Evolutionary conservation across 192 early-diverging fungal genomes (phyloP).

Genomic region (Coemansia sp.): DNA sequence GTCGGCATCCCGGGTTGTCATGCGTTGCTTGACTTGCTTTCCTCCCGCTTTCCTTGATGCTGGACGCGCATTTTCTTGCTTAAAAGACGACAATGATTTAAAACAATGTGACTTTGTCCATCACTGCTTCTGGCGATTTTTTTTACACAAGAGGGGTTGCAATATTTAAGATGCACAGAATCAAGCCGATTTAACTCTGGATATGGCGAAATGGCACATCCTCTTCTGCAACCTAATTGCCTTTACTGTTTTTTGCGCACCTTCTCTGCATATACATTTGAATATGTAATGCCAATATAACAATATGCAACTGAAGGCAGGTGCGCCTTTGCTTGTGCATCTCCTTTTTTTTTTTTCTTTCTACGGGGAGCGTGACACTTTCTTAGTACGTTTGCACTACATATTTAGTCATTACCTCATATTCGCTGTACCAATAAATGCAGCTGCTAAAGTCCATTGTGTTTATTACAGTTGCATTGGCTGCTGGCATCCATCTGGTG

Average conservation of each 20-base stretch:
- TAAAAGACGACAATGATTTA: too few relatives aligned
- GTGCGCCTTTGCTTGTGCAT: background rate
- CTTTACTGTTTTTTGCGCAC: background rate
- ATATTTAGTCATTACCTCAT: too few relatives aligned
- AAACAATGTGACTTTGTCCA: too few relatives aligned
- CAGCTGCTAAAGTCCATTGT: background rate
- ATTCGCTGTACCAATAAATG: background rate
- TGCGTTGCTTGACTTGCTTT: too few relatives aligned
- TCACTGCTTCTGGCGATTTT: too few relatives aligned
- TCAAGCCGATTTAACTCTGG: background rate
- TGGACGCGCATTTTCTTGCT: too few relatives aligned
- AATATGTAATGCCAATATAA: conserved; percentile 1
- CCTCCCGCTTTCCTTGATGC: too few relatives aligned
- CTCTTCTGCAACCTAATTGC: background rate
- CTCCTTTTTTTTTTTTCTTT: background rate
- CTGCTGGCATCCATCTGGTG: conserved; percentile 1
- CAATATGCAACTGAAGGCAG: background rate
- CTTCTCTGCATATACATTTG: background rate
- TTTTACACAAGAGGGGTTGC: too few relatives aligned
- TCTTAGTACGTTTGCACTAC: too few relatives aligned
- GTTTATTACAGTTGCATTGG: background rate
- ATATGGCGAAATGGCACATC: background rate
- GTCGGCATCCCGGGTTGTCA: too few relatives aligned
- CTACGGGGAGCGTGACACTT: too few relatives aligned
- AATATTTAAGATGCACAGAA: background rate